Base-by-base conservation (phyloP, 345 rosid genomes). In the Diplotaxis tenuifolia region DNA sequence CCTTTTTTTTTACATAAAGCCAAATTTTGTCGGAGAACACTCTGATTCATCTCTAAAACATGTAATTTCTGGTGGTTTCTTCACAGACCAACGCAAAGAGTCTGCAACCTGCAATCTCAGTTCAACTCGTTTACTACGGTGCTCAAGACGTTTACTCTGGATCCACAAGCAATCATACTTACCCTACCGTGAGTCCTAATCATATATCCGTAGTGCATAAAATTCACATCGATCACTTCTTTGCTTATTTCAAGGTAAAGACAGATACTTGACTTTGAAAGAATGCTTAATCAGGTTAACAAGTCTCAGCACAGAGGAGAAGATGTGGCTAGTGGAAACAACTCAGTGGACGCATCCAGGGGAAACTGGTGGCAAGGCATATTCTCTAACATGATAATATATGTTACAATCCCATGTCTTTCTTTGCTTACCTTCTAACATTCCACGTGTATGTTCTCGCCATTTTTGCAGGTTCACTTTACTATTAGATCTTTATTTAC, bases 291-390 rank as follows among this genome's bases (percentile, higher is more conserved):
- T 77, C 56, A 70, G 75, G 36, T 27, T 9, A 76, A 78, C 61
- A 90, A 89, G 86, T 80, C 84, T 61, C 92, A 87, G 11, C 76
- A 73, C 16, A 87, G 38, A 70, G 91, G 82, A 65, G 82, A 67
- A 5, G 10, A 80, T 72, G 93, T 82, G 64, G 78, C 85, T 9
- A 83, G 74, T 50, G 86, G 79, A 62, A 67, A 76, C 72, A 83
- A 84, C 54, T 79, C 93, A 3, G 47, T 67, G 10, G 82, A 79
- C 73, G 97, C 87, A 42, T 87, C 92, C 1, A 86, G 97, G 82
- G 98, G 97, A 80, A 87, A 93, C 68, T 90, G 97, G 97, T 93
- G 98, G 98, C 86, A 87, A 89, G 98, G 98, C 83, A 84, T 16
- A 18, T 40, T 18, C 52, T 34, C 11, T 36, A 31, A 10, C 52